Percentiles rank a stretch among this genome's conserved stretches.
Conservation (phyloP, 345 rosid species). For the sweet orange (Citrus sinensis) region DNA sequence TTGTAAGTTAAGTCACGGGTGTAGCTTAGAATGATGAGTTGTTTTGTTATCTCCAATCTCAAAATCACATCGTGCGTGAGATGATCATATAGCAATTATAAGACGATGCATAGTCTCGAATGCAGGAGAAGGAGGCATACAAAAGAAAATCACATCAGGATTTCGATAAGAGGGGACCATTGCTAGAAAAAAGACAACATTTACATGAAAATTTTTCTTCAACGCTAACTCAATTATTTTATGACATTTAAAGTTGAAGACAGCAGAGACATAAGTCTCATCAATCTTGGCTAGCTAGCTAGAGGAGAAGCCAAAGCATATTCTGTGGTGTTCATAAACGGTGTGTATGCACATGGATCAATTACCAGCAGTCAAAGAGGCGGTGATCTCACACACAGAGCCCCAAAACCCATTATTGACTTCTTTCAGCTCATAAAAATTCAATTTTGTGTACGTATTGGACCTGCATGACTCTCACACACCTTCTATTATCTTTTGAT, state of each 20-base stretch:
- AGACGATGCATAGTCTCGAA: slow-evolving; percentile 3
- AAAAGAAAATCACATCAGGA: not conserved
- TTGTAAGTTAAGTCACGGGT: too few relatives aligned
- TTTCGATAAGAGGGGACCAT: slow-evolving; percentile 18
- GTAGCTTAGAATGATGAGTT: too few relatives aligned
- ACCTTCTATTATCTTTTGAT: not conserved
- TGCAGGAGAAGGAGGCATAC: not conserved
- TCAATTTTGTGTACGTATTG: not conserved
- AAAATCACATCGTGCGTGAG: not conserved
- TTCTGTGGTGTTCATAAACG: not conserved
- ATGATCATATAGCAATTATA: too few relatives aligned
- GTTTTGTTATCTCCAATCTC: not conserved
- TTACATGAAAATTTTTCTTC: not conserved
- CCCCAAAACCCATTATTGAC: not conserved
- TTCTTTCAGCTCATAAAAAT: not conserved
- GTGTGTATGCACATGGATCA: not conserved
- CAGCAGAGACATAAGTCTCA: not conserved
- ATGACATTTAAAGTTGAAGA: not conserved
- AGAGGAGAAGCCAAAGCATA: not conserved
- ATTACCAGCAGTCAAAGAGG: not conserved
- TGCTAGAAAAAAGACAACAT: not conserved
- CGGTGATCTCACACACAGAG: not conserved
- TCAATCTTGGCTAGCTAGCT: not conserved
- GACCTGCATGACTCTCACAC: too few relatives aligned
- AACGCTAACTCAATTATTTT: not conserved